Conservation (phyloP, 2,329 filamentous ascomycete genomes). For the Dothistroma septosporum region DNA sequence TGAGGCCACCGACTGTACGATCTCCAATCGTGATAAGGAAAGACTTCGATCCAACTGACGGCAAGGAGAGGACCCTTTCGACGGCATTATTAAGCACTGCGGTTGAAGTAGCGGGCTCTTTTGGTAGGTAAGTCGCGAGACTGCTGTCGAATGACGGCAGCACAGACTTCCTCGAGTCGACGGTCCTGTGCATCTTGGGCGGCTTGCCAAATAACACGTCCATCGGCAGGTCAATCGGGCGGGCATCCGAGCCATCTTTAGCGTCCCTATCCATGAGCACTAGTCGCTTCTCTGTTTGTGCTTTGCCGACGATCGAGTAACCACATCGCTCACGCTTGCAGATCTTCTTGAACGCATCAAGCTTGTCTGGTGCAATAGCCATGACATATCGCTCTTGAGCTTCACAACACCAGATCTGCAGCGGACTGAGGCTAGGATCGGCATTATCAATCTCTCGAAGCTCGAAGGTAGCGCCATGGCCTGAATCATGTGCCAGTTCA, state of each 20-base stretch:
- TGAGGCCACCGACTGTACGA: slow-evolving; percentile 83
- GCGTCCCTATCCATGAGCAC: slow-evolving; percentile 79
- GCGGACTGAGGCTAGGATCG: slow-evolving; percentile 85
- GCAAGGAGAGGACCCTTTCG: slow-evolving; percentile 75
- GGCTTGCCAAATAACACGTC: slow-evolving; percentile 82
- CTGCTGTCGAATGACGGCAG: slow-evolving; percentile 71
- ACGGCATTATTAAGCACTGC: slow-evolving; percentile 58
- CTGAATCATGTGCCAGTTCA: slow-evolving; percentile 87
- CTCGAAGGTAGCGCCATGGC: slow-evolving; percentile 86
- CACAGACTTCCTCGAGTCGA: slow-evolving; percentile 63
- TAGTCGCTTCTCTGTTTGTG: slow-evolving; percentile 67
- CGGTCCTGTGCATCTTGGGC: slow-evolving; percentile 72
- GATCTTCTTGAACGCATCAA: slow-evolving; percentile 69
- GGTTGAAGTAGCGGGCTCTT: slow-evolving; percentile 38
- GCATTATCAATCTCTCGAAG: slow-evolving; percentile 89
- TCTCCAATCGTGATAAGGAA: slow-evolving; percentile 98
- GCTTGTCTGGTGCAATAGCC: slow-evolving; percentile 72
- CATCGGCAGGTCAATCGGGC: slow-evolving; percentile 86
- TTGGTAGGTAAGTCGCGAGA: slow-evolving; percentile 63
- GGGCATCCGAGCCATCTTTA: slow-evolving; percentile 57
- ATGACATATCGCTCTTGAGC: slow-evolving; percentile 95
- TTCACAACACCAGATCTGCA: slow-evolving; percentile 98
- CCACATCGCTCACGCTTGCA: slow-evolving; percentile 79
- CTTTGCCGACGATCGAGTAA: slow-evolving; percentile 84
- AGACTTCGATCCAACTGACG: slow-evolving; percentile 91